Conservation (phyloP, 164 flowering plant genomes). For the Cinnamomum chago region DNA sequence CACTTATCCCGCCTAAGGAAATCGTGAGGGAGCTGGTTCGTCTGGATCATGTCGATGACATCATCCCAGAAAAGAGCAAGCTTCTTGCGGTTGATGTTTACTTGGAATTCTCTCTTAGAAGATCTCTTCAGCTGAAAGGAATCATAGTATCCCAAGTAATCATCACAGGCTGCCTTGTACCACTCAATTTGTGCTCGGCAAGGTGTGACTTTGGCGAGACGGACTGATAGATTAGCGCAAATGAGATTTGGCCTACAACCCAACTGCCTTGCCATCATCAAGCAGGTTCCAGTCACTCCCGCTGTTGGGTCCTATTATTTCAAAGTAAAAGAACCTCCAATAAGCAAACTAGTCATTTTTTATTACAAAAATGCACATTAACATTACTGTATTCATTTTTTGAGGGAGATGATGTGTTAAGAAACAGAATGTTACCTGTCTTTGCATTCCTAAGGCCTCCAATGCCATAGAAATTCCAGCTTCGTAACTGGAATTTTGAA, state of each 20-base stretch:
- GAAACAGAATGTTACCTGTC: not conserved
- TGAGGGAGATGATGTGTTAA: not conserved
- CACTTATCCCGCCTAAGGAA: slow-evolving; percentile 51
- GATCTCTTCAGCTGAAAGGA: slow-evolving; percentile 47
- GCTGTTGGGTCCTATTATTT: slow-evolving; percentile 28
- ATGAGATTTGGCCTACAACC: slow-evolving; percentile 50
- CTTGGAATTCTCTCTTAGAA: slow-evolving; percentile 34
- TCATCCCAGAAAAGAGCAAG: slow-evolving; percentile 66
- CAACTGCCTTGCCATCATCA: slow-evolving; percentile 41
- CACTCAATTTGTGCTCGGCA: slow-evolving; percentile 72
- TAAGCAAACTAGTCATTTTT: not conserved
- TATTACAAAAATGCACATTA: not conserved
- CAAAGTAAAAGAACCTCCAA: not conserved
- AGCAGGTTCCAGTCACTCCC: slow-evolving; percentile 33
- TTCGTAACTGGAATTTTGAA: slow-evolving; percentile 46
- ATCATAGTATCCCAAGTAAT: slow-evolving; percentile 75
- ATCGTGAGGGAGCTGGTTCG: slow-evolving; percentile 59
- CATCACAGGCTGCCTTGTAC: slow-evolving; percentile 69
- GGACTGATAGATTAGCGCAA: slow-evolving; percentile 45
- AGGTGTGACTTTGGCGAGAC: slow-evolving; percentile 41
- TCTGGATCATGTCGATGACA: slow-evolving; percentile 49
- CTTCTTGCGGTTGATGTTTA: slow-evolving; percentile 50
- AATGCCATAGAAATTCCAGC: slow-evolving; percentile 57
- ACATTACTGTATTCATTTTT: not conserved
- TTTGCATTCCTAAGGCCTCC: slow-evolving; percentile 42